Conservation (phyloP, 768 basidiomycete genomes). For the Pleurotus giganteus region DNA sequence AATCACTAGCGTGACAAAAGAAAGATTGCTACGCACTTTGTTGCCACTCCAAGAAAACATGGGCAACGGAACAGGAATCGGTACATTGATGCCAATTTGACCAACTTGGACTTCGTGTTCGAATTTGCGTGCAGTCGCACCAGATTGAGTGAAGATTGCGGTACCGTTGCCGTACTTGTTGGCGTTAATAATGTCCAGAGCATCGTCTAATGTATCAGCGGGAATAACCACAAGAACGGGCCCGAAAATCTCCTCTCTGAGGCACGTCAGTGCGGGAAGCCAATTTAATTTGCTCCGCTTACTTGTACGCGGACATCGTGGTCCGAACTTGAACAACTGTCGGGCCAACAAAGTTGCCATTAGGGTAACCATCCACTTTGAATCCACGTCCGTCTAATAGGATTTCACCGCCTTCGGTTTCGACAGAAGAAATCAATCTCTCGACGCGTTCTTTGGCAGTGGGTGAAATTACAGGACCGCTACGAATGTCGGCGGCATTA, state of each 20-base stretch:
- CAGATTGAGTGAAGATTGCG: slow-evolving; percentile 95
- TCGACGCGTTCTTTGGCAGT: slow-evolving; percentile 77
- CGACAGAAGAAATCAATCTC: slow-evolving; percentile 68
- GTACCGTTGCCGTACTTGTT: slow-evolving; percentile 94
- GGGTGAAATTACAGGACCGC: slow-evolving; percentile 81
- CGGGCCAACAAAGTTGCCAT: slow-evolving; percentile 94
- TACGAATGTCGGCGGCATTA: slow-evolving; percentile 22
- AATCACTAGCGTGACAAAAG: not conserved
- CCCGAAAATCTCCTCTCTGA: slow-evolving; percentile 92
- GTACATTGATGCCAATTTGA: slow-evolving; percentile 91
- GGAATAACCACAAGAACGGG: slow-evolving; percentile 80
- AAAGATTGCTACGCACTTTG: slow-evolving; percentile 44
- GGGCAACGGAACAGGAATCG: slow-evolving; percentile 86
- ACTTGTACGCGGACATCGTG: slow-evolving; percentile 88
- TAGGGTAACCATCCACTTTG: slow-evolving; percentile 67
- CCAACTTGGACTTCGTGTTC: slow-evolving; percentile 87
- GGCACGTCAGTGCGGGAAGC: not conserved
- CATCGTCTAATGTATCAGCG: slow-evolving; percentile 86
- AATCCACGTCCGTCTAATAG: slow-evolving; percentile 81
- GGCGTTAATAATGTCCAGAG: slow-evolving; percentile 83
- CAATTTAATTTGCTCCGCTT: slow-evolving; percentile 20
- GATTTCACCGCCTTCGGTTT: slow-evolving; percentile 81
- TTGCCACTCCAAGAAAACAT: slow-evolving; percentile 99
- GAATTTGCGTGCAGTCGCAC: slow-evolving; percentile 92
- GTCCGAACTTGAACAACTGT: slow-evolving; percentile 85